phyloP scores from a whole-genome alignment of 2,329 filamentous ascomycete species.

The Fusarium sp. region DNA sequence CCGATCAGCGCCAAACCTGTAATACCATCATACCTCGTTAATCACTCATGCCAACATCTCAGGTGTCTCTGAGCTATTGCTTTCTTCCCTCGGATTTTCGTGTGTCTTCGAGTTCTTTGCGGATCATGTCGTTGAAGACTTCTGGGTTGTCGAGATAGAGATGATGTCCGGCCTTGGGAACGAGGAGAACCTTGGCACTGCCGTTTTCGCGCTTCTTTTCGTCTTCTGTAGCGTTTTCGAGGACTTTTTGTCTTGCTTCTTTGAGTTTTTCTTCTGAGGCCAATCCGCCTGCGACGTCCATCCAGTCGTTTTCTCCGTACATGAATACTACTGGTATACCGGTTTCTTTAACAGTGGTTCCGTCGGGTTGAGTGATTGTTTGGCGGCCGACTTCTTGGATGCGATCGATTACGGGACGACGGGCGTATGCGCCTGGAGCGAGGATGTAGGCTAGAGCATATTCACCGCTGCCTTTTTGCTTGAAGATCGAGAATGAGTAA shows the following conservation, averaged over 20 bases:
- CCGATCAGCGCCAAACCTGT: slow-evolving; percentile 36
- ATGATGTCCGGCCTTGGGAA: slow-evolving; percentile 72
- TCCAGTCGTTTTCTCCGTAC: slow-evolving; percentile 99
- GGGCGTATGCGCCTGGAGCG: slow-evolving; percentile 91
- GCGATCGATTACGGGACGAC: slow-evolving; percentile 85
- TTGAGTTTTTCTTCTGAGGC: slow-evolving; percentile 85
- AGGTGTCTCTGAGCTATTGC: slow-evolving; percentile 14
- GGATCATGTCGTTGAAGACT: slow-evolving; percentile 67
- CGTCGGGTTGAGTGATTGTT: slow-evolving; percentile 52
- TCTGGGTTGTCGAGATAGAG: slow-evolving; percentile 71
- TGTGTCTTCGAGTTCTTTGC: slow-evolving; percentile 67
- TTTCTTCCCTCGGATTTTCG: slow-evolving; percentile 49
- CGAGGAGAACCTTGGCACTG: slow-evolving; percentile 82
- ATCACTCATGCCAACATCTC: neutral
- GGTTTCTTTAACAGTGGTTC: slow-evolving; percentile 59
- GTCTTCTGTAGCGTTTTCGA: slow-evolving; percentile 73
- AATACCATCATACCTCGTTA: slow-evolving; percentile 3
- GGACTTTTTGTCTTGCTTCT: slow-evolving; percentile 69
- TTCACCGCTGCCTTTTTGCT: slow-evolving; percentile 90
- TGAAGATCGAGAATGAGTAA: slow-evolving; percentile 95
- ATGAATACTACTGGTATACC: slow-evolving; percentile 90
- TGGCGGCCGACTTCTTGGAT: slow-evolving; percentile 91
- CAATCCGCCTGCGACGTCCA: slow-evolving; percentile 90
- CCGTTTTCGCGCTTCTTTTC: slow-evolving; percentile 81
- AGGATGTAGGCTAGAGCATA: slow-evolving; percentile 94